Base-by-base conservation (phyloP, 805 yeast species). In the Candida namnaoensis region DNA sequence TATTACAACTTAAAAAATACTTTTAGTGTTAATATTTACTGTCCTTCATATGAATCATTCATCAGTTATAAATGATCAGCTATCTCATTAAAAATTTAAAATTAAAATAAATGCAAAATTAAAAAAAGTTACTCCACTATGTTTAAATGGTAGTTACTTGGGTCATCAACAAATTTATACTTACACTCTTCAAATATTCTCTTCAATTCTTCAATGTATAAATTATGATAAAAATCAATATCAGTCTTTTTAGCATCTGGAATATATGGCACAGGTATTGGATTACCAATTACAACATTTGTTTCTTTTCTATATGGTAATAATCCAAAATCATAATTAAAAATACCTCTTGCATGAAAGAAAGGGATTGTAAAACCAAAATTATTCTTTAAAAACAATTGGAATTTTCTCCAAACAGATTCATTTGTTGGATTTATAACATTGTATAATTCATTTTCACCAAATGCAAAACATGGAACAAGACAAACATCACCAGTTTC, bases 381-480 rank as follows among this genome's bases (percentile, higher is more conserved):
- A 33, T 64, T 69, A 27, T 66, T 66, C 53, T 93, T 91, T 54
- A 91, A 57, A 78, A 87, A 76, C 32, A 72, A 60, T 59, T 91
- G 98, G 40, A 83, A 57, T 42, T 66, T 64, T 52, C 77, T 72
- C 25, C 72, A 72, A 57, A 58, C 52, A 0, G 83, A 72, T 13
- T 63, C 58, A 2, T 62, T 58, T 27, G 62, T 62, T 12, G 76
- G 70, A 38, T 63, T 61, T 5, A 73, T 57, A 37, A 79, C 72
- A 35, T 75, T 69, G 53, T 72, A 79, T n/a, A 78, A 54, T 28
- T 79, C 72, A 41, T 72, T 91, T 54, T 93, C 99, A 3, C 99
- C 99, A 65, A 88, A 93, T 11, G 86, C 90, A 57, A 84, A 80
- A 4, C 84, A 78, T 0, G 99, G 99, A 4, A 93, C 98, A 9